These are phyloP conservation scores for Phytophthora chlamydospora DNA, from an alignment of 352 stramenopile species.

Conservation along the genomic window DNA sequence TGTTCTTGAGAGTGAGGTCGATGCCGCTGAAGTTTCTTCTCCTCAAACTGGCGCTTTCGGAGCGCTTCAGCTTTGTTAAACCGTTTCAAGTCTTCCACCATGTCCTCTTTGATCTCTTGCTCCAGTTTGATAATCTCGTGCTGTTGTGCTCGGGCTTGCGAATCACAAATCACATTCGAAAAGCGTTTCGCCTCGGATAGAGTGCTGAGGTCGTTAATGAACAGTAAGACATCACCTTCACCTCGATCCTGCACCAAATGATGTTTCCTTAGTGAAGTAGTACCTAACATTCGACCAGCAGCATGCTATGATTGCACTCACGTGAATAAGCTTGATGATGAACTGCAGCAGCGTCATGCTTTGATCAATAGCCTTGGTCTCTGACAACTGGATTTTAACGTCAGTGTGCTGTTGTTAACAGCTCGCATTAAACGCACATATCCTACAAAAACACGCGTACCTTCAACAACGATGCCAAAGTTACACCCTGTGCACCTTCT, in stretches of 20 bases:
- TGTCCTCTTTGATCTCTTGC: conserved; percentile 78
- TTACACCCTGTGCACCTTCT: conserved; percentile 69
- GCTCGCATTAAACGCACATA: neutral
- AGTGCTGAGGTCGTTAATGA: conserved; percentile 63
- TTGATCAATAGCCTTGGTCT: conserved; percentile 83
- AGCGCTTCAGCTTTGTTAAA: conserved; percentile 57
- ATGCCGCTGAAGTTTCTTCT: conserved; percentile 20
- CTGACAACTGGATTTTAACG: conserved; percentile 51
- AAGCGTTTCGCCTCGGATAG: conserved; percentile 67
- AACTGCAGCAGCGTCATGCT: conserved; percentile 80
- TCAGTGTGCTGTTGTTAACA: too few relatives aligned
- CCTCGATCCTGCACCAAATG: conserved; percentile 58
- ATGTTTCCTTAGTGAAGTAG: too few relatives aligned
- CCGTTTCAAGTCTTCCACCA: conserved; percentile 54
- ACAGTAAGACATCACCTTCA: conserved; percentile 69
- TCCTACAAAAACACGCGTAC: conserved; percentile 20
- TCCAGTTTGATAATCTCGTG: conserved; percentile 61
- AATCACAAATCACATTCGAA: conserved; percentile 72
- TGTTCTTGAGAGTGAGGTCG: neutral
- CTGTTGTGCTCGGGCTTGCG: conserved; percentile 56
- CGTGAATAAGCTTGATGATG: conserved; percentile 80
- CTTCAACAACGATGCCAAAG: conserved; percentile 78
- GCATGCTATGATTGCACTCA: conserved; percentile 28
- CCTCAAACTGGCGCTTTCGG: conserved; percentile 40
- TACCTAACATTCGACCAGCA: neutral